Evolutionary conservation across 306 rosid species (phyloP).

Genomic region (Delonix regia): DNA sequence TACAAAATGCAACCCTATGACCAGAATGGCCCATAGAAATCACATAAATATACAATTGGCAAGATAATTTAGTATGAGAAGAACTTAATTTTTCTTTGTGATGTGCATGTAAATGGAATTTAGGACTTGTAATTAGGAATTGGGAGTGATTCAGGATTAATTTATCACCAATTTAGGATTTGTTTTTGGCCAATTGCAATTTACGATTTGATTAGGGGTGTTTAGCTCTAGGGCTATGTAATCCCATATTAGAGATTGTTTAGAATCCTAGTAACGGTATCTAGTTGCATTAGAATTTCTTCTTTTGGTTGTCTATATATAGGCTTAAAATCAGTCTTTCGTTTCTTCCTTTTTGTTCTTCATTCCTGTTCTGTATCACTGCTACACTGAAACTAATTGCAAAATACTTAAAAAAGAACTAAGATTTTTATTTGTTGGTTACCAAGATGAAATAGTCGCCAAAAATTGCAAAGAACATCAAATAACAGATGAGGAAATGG

Average conservation of each 20-base stretch:
- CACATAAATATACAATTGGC: background rate
- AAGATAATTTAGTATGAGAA: background rate
- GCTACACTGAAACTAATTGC: background rate
- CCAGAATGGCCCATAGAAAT: conserved; percentile 1
- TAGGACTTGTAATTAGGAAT: background rate
- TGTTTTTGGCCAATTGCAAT: too few relatives aligned
- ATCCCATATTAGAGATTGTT: background rate
- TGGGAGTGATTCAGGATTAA: background rate
- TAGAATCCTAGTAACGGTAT: background rate
- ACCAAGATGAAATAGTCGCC: background rate
- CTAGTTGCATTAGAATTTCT: background rate
- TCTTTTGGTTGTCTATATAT: background rate
- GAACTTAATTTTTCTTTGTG: background rate
- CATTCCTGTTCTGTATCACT: background rate
- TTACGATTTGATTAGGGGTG: background rate
- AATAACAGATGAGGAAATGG: conserved; percentile 34
- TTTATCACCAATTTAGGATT: background rate
- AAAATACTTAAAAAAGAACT: conserved; percentile 14
- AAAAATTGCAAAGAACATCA: conserved; percentile 34
- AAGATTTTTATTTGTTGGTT: background rate
- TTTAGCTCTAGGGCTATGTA: background rate
- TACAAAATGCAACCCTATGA: background rate
- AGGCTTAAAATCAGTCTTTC: background rate
- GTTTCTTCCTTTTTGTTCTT: background rate
- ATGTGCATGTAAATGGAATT: background rate